Evolutionary conservation across 2,329 filamentous ascomycete genomes (phyloP).

Genomic region (Aspergillus sp.): DNA sequence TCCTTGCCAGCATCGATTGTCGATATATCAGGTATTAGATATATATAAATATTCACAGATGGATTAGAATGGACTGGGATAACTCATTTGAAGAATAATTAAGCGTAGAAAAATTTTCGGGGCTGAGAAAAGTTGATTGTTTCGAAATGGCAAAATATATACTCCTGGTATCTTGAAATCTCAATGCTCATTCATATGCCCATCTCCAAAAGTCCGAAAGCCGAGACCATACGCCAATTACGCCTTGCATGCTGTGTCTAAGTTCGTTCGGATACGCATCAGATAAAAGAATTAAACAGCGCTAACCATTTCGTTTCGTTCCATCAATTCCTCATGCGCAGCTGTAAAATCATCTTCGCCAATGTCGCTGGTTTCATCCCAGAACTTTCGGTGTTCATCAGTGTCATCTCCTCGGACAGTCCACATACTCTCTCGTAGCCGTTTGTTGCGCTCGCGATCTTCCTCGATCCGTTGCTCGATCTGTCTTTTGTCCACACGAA

Average conservation of each 20-base stretch:
- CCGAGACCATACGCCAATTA: not conserved
- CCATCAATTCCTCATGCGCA: constrained; percentile 70
- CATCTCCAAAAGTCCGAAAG: not conserved
- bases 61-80: not conserved
- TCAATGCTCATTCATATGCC: not conserved
- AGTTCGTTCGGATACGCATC: not conserved
- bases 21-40: not conserved
- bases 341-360: constrained; percentile 82
- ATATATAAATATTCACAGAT: not conserved
- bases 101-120: not conserved
- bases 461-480: constrained; percentile 97
- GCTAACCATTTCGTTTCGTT: constrained; percentile 49
- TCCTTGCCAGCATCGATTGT: not conserved
- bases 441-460: constrained; percentile 91
- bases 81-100: not conserved
- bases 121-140: not conserved
- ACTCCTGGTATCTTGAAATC: not conserved
- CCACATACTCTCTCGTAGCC: constrained; percentile 90
- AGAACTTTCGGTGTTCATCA: constrained; percentile 76
- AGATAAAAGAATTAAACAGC: constrained; percentile 9
- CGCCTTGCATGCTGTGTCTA: not conserved
- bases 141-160: not conserved
- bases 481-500: constrained; percentile 75
- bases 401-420: constrained; percentile 67
- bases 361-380: constrained; percentile 83